phyloP scores from a whole-genome alignment of 306 rosid genomes.

The Casuarina equisetifolia region DNA sequence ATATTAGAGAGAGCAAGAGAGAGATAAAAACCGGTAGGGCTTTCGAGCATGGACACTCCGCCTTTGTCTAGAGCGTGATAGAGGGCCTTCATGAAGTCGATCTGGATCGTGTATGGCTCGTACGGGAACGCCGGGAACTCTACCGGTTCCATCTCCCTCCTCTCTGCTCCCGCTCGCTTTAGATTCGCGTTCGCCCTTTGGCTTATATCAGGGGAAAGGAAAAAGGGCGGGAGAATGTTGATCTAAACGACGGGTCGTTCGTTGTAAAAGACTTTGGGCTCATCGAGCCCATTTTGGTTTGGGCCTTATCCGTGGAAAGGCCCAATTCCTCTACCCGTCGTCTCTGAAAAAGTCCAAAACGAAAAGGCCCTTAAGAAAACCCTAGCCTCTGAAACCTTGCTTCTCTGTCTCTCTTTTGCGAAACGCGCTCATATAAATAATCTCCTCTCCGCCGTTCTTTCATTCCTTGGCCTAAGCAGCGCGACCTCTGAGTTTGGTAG shows the following conservation, averaged over 20 bases:
- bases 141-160: constrained; percentile 31
- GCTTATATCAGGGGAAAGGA: too few relatives aligned
- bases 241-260: too few relatives aligned
- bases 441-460: constrained; percentile 15
- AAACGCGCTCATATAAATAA: constrained; percentile 5
- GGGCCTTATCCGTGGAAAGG: too few relatives aligned
- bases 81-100: constrained; percentile 84
- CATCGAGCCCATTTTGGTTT: too few relatives aligned
- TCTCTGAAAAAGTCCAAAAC: too few relatives aligned
- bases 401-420: too few relatives aligned
- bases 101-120: constrained; percentile 76
- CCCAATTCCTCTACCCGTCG: too few relatives aligned
- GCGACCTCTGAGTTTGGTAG: constrained; percentile 9
- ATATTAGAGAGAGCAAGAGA: neutral
- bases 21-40: constrained; percentile 68
- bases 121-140: constrained; percentile 75
- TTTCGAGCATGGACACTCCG: constrained; percentile 89
- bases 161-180: neutral
- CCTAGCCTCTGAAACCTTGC: too few relatives aligned
- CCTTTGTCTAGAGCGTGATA: constrained; percentile 68
- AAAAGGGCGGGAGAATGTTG: too few relatives aligned
- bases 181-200: too few relatives aligned
- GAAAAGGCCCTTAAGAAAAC: too few relatives aligned
- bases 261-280: too few relatives aligned
- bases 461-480: neutral